Evolutionary conservation across 495 filamentous ascomycete genomes (phyloP), one percentile per base, ranked within the genome.

Genomic region (Talaromyces adpressus): DNA sequence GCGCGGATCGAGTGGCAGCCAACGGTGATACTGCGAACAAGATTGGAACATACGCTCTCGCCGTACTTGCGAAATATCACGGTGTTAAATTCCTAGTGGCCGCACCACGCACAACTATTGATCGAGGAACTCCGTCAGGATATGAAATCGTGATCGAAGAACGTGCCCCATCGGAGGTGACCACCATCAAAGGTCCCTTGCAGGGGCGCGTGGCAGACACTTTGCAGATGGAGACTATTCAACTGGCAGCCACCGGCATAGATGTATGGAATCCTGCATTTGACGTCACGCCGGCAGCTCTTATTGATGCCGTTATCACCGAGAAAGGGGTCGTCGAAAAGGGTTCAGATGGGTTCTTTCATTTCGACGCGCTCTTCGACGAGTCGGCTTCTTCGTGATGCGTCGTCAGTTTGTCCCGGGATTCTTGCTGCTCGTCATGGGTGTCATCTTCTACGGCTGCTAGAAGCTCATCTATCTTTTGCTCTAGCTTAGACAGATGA

Each of bases 1-100:
- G 94, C 20, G 94, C 94, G 20, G 94, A 98, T 72, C 86, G 94
- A 57, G 95, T 98, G 9, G 94, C 92, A 45, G 89, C 91, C 30
- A 98, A 98, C 71, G 94, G 94, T 36, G 94, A 98, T 76, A 98
- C 94, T 2, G 94, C 94, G 52, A 98, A 98, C 74, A 98, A 98
- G 78, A 95, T 98, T 63, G 94, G 94, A 30, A 98, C 94, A n/a
- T 98, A 98, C 72, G 76, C 82, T 45, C 82, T 98, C 30, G 92
- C 94, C 11, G 89, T 97, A 3, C 81, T 94, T 29, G 94, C 94
- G 23, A 87, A 82, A 64, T 78, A 91, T 68, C 95, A 98, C 71
- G 89, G 87, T 18, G 82, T 97, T 57, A 97, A 94, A 71, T 98
- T 98, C 71, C 80, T 98, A 29, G 93, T 98, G 8, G 94, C 95